Evolutionary conservation across 2,329 filamentous ascomycete genomes (phyloP).

Genomic region (Colletotrichum graminicola): DNA sequence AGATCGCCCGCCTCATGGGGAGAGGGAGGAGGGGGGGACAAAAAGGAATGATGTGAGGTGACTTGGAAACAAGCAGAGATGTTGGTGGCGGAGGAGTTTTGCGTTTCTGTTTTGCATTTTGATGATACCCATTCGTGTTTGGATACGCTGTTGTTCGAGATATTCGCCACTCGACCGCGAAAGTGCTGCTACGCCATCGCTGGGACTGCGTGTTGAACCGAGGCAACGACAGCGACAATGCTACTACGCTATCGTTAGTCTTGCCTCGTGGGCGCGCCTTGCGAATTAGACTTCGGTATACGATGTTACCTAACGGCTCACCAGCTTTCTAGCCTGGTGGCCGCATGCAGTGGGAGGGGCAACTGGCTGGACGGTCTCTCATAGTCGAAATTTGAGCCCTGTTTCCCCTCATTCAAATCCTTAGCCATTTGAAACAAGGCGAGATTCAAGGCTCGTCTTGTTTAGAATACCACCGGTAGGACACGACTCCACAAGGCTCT

Average conservation of each 20-base stretch:
- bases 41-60: not conserved
- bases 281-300: slow-evolving; percentile 43
- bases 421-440: not conserved
- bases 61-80: not conserved
- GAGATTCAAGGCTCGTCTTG: not conserved
- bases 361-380: slow-evolving; percentile 27
- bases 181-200: slow-evolving; percentile 69
- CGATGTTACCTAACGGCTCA: slow-evolving; percentile 4
- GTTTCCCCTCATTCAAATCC: not conserved
- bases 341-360: not conserved
- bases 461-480: not conserved
- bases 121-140: slow-evolving; percentile 61
- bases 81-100: slow-evolving; percentile 25
- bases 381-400: slow-evolving; percentile 31
- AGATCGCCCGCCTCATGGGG: slow-evolving; percentile 40
- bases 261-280: slow-evolving; percentile 61
- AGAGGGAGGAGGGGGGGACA: slow-evolving; percentile 3
- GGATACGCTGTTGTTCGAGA: slow-evolving; percentile 59
- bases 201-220: slow-evolving; percentile 66
- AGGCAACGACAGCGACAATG: slow-evolving; percentile 63
- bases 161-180: slow-evolving; percentile 61
- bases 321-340: not conserved
- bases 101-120: slow-evolving; percentile 45
- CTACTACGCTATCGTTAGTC: slow-evolving; percentile 64
- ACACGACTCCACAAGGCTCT: slow-evolving; percentile 24